Evolutionary conservation across 2,329 filamentous ascomycete species (phyloP), one percentile per base, ranked within the genome.

Genomic region (Aspergillus chevalieri): DNA sequence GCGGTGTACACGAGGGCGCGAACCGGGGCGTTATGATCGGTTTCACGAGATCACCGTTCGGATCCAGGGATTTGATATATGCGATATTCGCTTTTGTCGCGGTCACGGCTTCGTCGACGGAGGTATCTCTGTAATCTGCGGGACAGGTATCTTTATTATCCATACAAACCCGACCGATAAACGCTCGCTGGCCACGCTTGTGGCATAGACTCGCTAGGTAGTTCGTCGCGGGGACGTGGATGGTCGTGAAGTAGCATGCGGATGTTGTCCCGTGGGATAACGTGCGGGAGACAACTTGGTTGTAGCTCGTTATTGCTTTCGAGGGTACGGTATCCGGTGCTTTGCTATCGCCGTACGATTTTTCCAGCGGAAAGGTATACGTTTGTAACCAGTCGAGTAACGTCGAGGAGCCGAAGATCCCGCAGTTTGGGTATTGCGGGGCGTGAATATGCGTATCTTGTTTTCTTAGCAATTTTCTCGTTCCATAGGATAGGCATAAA

Each of bases 161-260:
- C 93, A 98, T 97, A 75, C 91, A 96, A n/a, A 94, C 88, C 38
- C 93, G 80, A 28, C 93, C 93, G 38, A 98, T 81, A 56, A 97
- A 87, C 6, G 93, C 93, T 47, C 93, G 79, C 71, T 98, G 93
- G 42, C 93, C 93, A 22, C 81, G 74, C 0, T 73, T 65, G n/a
- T 88, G 77, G 63, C 92, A 96, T 15, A 96, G 80, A 55, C 89
- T 83, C 0, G 91, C 87, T 5, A 98, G 84, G 6, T 95, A 79
- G 65, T 95, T 96, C n/a, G 93, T 98, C 1, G 90, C 83, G 1
- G 81, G 77, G 1, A 95, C 87, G 66, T 95, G 85, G 54, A 89
- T 83, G 22, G 93, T 97, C 51, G 92, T 92, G 68, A 87, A 97
- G 77, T 97, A 97, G n/a, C 89, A 82, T 5, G 90, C 90, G 9